Evolutionary conservation across 1,284 basidiomycete genomes (phyloP).

Genomic region (Ustilago sp.): DNA sequence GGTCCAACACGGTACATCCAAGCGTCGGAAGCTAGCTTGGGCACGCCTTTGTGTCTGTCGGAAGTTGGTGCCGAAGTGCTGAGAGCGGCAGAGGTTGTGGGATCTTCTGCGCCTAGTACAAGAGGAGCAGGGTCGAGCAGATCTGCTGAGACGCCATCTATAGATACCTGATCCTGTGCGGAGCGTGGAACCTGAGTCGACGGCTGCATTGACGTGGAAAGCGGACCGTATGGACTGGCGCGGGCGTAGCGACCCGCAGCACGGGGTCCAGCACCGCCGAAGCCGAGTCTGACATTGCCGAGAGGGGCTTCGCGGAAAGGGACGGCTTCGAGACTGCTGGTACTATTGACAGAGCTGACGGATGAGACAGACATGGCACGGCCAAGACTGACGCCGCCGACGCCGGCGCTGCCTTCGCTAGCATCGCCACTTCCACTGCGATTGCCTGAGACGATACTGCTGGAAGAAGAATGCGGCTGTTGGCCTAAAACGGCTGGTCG

Average conservation of each 20-base stretch:
- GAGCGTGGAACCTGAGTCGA: background rate
- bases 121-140: background rate
- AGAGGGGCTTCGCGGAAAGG: slow-evolving; percentile 66
- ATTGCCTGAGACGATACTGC: slow-evolving; percentile 35
- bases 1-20: slow-evolving; percentile 67
- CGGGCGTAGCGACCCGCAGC: slow-evolving; percentile 27
- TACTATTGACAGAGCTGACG: slow-evolving; percentile 65
- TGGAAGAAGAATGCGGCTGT: slow-evolving; percentile 17
- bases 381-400: slow-evolving; percentile 47
- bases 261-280: slow-evolving; percentile 31
- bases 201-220: slow-evolving; percentile 16
- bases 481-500: slow-evolving; percentile 1
- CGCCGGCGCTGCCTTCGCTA: slow-evolving; percentile 41
- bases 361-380: slow-evolving; percentile 66
- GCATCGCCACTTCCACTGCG: slow-evolving; percentile 49
- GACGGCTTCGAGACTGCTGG: slow-evolving; percentile 65
- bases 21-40: slow-evolving; percentile 52
- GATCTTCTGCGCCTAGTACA: background rate
- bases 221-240: slow-evolving; percentile 19
- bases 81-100: slow-evolving; percentile 3
- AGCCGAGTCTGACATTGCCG: slow-evolving; percentile 61
- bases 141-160: background rate
- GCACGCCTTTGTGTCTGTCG: slow-evolving; percentile 46
- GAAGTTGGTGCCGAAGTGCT: slow-evolving; percentile 20
- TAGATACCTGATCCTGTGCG: background rate